Conservation (phyloP, 2,329 filamentous ascomycete genomes). For the Exophiala sideris region DNA sequence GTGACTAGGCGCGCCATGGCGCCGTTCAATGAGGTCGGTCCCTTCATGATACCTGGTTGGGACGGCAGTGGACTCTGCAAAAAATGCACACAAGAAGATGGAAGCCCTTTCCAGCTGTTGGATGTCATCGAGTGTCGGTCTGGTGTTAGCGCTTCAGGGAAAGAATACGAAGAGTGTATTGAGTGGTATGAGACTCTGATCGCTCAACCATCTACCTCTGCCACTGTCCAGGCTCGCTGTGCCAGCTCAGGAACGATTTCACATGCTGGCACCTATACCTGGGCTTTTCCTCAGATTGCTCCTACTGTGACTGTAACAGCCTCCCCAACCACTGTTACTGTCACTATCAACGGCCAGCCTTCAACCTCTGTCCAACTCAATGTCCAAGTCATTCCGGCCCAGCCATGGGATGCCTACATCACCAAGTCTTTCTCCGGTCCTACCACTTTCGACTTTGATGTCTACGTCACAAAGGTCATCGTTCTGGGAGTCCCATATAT, state of each 20-base stretch:
- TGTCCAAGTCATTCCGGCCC: not conserved
- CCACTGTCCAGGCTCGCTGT: not conserved
- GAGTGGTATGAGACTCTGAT: slow-evolving; percentile 5
- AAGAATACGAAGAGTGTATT: not conserved
- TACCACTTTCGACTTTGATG: slow-evolving; percentile 13
- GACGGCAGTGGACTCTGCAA: slow-evolving; percentile 6
- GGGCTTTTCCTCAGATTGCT: slow-evolving; percentile 12
- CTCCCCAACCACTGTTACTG: slow-evolving; percentile 2
- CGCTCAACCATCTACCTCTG: not conserved
- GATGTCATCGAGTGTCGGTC: slow-evolving; percentile 6
- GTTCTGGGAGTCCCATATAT: not conserved
- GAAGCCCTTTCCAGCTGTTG: not conserved
- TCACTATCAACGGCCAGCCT: slow-evolving; percentile 1
- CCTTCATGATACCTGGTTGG: slow-evolving; percentile 14
- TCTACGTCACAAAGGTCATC: slow-evolving; percentile 8
- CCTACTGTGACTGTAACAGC: slow-evolving; percentile 3
- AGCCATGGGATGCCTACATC: slow-evolving; percentile 9
- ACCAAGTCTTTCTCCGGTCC: slow-evolving; percentile 7
- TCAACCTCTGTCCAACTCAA: not conserved
- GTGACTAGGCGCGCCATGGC: slow-evolving; percentile 11
- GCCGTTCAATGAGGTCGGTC: slow-evolving; percentile 8
- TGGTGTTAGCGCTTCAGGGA: not conserved
- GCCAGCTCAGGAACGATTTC: slow-evolving; percentile 1
- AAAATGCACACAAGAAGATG: not conserved
- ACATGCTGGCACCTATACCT: slow-evolving; percentile 9